phyloP scores from a whole-genome alignment of 176 grass and related monocot genomes.

The Poa annua region DNA sequence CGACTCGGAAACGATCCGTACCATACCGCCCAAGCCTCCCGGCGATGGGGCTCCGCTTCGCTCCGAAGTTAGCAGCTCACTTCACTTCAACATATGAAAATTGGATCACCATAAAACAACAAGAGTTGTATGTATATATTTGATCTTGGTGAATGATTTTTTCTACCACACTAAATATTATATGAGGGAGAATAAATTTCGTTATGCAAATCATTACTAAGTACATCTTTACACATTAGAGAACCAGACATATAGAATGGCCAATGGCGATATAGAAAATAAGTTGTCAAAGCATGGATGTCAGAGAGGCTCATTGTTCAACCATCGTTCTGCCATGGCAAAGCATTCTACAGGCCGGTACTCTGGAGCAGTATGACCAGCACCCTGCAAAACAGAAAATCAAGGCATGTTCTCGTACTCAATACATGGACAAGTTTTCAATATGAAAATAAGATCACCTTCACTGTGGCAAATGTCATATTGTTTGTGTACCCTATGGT shows the following conservation, averaged over 20 bases:
- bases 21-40: too few relatives aligned
- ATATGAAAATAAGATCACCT: slow-evolving; percentile 24
- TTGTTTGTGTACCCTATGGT: slow-evolving; percentile 35
- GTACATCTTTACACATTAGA: too few relatives aligned
- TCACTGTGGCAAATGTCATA: slow-evolving; percentile 42
- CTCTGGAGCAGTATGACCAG: slow-evolving; percentile 33
- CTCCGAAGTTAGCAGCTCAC: too few relatives aligned
- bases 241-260: neutral
- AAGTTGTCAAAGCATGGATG: neutral
- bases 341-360: slow-evolving; percentile 36
- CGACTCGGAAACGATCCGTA: too few relatives aligned
- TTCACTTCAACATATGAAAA: too few relatives aligned
- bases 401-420: neutral
- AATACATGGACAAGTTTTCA: neutral
- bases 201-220: neutral
- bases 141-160: neutral
- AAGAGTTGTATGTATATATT: neutral
- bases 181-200: neutral
- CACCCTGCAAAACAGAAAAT: slow-evolving; percentile 24
- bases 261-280: neutral
- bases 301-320: slow-evolving; percentile 33
- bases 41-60: too few relatives aligned
- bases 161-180: neutral
- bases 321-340: slow-evolving; percentile 29
- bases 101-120: too few relatives aligned